phyloP scores from a whole-genome alignment of 2,329 filamentous ascomycete species.

The Nemania bipapillata region DNA sequence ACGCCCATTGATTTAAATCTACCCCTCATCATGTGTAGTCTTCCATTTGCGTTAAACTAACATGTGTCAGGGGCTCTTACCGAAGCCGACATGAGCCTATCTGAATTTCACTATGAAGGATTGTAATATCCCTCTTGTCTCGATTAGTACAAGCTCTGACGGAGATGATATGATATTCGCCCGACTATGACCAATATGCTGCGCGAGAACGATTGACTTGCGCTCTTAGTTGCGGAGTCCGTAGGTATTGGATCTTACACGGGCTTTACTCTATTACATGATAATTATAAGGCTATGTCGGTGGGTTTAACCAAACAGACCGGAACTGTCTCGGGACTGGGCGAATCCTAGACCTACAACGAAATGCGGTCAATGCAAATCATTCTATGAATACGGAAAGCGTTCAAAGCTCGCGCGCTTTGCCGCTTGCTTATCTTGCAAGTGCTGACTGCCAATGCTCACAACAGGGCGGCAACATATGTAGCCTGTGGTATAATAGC shows the following conservation, averaged over 20 bases:
- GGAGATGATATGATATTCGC: constrained; percentile 30
- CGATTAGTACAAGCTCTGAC: constrained; percentile 28
- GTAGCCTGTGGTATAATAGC: neutral
- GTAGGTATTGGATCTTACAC: neutral
- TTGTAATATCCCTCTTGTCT: constrained; percentile 35
- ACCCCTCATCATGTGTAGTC: neutral
- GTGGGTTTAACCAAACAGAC: neutral
- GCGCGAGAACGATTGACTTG: too few species aligned
- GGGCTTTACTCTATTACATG: neutral
- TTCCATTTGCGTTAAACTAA: neutral
- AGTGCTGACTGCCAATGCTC: constrained; percentile 2
- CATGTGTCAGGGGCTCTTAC: constrained; percentile 61
- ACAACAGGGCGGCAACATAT: neutral
- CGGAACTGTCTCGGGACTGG: neutral
- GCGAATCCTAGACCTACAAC: neutral
- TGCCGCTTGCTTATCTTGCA: neutral
- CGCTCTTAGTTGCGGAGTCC: neutral
- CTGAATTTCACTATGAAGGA: constrained; percentile 57
- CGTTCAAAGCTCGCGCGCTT: neutral
- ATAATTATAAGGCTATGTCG: neutral
- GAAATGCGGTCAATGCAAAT: neutral
- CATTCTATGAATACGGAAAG: neutral
- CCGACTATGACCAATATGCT: neutral
- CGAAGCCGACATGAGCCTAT: constrained; percentile 72
- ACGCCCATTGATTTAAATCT: neutral